Evolutionary conservation across 345 rosid species (phyloP), one percentile per base, ranked within the genome.

Genomic region (Populus davidiana): DNA sequence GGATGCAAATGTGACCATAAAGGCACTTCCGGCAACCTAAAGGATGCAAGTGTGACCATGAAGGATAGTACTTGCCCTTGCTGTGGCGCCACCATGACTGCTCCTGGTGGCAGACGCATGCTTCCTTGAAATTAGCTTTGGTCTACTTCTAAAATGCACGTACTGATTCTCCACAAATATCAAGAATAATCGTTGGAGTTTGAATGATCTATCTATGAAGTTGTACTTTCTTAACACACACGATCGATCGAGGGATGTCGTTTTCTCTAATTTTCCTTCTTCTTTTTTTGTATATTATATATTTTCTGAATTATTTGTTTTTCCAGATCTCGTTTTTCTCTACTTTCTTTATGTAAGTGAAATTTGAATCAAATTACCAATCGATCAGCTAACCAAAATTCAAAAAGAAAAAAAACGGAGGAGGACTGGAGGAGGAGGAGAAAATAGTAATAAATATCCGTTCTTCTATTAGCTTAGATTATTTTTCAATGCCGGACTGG

Each of bases 71-170:
- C 49, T 0, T 83, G 86, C 27, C 83, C 81, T 25, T 83, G 86
- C 79, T 83, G 80, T 49, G 47, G 47, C 47, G 81, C 78, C 23
- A 77, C 44, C 75, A 16, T 79, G 69, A 83, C 81, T 11, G 72
- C 82, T 29, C 80, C 69, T 47, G 83, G 83, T n/a, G 83, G 83
- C 72, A 25, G 73, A 13, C 80, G 23, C 80, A 81, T 77, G 80
- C 54, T 71, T 25, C 83, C 83, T 20, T 77, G 20, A 36, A 59
- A 1, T 4, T 12, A 59, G 64, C 64, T 11, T 1, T 59, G 14
- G 29, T 25, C 64, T n/a, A 5, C 27, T 54, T 1, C 8, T 56
- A 21, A 56, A 56, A 56, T 8, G 63, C 11, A 43, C 47, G 3
- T 9, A 9, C 11, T 1, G 29, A 59, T 14, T 14, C 18, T 47